Percentiles rank a stretch among this genome's conserved stretches.
Conservation (phyloP, 805 yeast species). For the Wickerhamomyces alni region DNA sequence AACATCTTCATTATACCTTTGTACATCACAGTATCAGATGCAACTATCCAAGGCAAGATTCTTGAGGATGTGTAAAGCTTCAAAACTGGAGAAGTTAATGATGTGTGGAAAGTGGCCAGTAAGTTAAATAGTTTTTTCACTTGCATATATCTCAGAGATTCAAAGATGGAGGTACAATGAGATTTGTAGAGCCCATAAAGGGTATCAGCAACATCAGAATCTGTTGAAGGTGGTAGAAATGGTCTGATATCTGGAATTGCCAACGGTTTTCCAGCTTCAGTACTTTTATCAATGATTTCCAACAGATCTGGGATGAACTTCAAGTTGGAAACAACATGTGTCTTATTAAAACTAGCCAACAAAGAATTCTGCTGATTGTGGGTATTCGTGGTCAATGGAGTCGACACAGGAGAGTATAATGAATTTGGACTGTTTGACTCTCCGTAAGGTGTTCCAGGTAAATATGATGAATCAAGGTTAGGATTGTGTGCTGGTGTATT, state of each 20-base stretch:
- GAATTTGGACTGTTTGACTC: conserved; percentile 21
- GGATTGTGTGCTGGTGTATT: conserved; percentile 21
- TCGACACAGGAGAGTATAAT: conserved; percentile 20
- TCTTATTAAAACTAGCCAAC: conserved; percentile 11
- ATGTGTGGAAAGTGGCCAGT: conserved; percentile 45
- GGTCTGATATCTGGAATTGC: conserved; percentile 31
- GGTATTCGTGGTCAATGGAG: conserved; percentile 9
- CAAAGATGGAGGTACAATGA: conserved; percentile 60
- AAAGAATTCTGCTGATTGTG: conserved; percentile 1
- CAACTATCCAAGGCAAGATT: conserved; percentile 54
- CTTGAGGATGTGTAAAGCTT: conserved; percentile 46
- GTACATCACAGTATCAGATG: conserved; percentile 64
- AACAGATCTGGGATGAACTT: conserved; percentile 19
- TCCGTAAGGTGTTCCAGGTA: conserved; percentile 25
- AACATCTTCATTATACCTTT: conserved; percentile 48
- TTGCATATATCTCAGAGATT: conserved; percentile 62
- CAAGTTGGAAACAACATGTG: conserved; percentile 10
- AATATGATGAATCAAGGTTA: conserved; percentile 18
- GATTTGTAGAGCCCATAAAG: conserved; percentile 56
- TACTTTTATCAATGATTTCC: conserved; percentile 10
- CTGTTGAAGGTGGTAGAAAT: conserved; percentile 15
- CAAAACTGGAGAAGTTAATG: conserved; percentile 58
- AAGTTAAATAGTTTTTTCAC: conserved; percentile 52
- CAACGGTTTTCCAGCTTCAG: conserved; percentile 19
- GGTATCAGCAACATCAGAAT: conserved; percentile 44